Evolutionary conservation across 306 rosid genomes (phyloP).

Genomic region (Glycine latifolia): DNA sequence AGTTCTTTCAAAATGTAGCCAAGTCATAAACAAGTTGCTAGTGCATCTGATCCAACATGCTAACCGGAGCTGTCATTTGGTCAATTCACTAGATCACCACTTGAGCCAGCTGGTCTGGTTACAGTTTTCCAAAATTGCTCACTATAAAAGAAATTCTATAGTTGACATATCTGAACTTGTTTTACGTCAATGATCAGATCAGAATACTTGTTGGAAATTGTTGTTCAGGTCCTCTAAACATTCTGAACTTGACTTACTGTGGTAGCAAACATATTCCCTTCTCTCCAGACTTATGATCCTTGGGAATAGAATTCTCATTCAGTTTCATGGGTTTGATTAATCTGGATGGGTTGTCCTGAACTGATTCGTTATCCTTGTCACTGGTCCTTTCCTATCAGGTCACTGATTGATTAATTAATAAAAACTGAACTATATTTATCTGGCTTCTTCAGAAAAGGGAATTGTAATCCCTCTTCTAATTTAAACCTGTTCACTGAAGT

Average conservation of each 20-base stretch:
- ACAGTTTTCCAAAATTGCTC: background rate
- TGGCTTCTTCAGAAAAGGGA: constrained; percentile 10
- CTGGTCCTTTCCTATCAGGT: background rate
- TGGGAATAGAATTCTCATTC: constrained; percentile 15
- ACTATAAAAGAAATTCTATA: background rate
- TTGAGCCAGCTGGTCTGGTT: background rate
- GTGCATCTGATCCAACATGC: background rate
- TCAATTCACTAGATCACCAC: background rate
- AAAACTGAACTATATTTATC: background rate
- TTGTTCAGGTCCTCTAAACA: too few relatives aligned
- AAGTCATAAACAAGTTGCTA: background rate
- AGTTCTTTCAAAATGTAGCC: background rate
- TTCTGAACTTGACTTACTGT: too few relatives aligned
- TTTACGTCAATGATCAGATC: too few relatives aligned
- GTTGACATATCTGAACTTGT: background rate
- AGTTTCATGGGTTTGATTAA: constrained; percentile 2
- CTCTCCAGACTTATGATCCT: too few relatives aligned
- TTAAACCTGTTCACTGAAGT: background rate
- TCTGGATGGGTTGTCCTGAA: background rate
- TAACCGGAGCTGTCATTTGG: background rate
- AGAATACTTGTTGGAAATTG: too few relatives aligned
- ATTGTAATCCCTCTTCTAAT: background rate
- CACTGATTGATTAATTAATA: background rate
- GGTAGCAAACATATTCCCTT: too few relatives aligned
- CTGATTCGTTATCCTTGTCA: background rate